A percentile compares a stretch with the other conserved stretches of the same genome.
Evolutionary conservation across 805 yeast genomes (phyloP).

Genomic region (Sugiyamaella lignohabitans): DNA sequence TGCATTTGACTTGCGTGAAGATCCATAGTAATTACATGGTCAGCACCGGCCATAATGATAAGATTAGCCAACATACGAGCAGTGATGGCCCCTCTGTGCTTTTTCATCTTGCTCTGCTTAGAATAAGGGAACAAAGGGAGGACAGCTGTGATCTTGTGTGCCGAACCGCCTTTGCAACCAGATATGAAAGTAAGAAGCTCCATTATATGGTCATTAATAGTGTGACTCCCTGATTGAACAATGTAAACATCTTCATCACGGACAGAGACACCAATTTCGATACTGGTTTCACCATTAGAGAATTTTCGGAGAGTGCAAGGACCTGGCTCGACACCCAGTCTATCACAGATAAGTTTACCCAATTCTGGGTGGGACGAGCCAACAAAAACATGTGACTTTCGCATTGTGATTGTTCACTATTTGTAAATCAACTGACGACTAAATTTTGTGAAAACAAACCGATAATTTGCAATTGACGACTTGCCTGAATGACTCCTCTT

Average conservation of each 20-base stretch:
- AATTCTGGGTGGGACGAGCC: slow-evolving; percentile 96
- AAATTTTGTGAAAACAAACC: too few species aligned
- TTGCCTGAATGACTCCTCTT: too few species aligned
- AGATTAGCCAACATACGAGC: slow-evolving; percentile 95
- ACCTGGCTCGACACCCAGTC: slow-evolving; percentile 89
- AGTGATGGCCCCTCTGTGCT: slow-evolving; percentile 97
- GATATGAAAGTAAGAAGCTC: slow-evolving; percentile 86
- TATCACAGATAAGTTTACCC: slow-evolving; percentile 82
- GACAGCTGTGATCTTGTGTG: slow-evolving; percentile 94
- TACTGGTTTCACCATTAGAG: slow-evolving; percentile 96
- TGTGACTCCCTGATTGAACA: slow-evolving; percentile 85
- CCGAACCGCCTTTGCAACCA: slow-evolving; percentile 97
- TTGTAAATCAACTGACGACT: too few species aligned
- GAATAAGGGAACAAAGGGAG: slow-evolving; percentile 97
- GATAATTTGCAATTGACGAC: too few species aligned
- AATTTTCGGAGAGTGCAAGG: slow-evolving; percentile 87
- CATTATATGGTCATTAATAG: slow-evolving; percentile 89
- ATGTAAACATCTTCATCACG: slow-evolving; percentile 96
- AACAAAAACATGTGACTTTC: slow-evolving; percentile 94
- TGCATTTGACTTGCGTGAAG: slow-evolving; percentile 97
- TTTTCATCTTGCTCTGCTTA: slow-evolving; percentile 96
- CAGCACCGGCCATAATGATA: slow-evolving; percentile 97
- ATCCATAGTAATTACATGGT: slow-evolving; percentile 97
- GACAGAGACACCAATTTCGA: slow-evolving; percentile 88
- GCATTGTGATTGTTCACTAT: slow-evolving; percentile 55